A percentile compares a stretch with the other conserved stretches of the same genome.
Conservation (phyloP, 495 filamentous ascomycete species). For the Aspergillus egyptiacus region DNA sequence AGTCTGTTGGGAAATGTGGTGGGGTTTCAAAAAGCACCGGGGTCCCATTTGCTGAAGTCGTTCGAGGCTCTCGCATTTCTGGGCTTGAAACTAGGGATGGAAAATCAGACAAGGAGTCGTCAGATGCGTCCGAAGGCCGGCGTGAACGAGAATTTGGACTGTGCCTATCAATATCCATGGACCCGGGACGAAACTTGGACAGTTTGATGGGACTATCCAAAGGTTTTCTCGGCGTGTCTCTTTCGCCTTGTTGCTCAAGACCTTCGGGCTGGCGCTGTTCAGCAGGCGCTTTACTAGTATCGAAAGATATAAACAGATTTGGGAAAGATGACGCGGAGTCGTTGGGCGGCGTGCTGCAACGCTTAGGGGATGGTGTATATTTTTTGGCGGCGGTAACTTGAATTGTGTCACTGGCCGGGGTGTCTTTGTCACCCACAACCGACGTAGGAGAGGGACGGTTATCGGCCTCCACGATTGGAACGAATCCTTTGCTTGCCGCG, state of each 20-base stretch:
- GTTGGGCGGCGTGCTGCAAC: background rate
- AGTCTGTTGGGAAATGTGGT: constrained; percentile 19
- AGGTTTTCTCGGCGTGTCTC: constrained; percentile 20
- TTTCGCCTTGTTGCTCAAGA: background rate
- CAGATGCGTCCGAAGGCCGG: constrained; percentile 30
- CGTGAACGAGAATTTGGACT: constrained; percentile 20
- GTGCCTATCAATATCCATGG: constrained; percentile 23
- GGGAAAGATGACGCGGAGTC: background rate
- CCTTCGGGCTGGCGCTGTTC: background rate
- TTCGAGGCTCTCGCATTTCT: constrained; percentile 24
- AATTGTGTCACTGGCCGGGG: background rate
- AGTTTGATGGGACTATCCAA: constrained; percentile 41
- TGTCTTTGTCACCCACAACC: background rate
- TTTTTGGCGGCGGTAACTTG: background rate
- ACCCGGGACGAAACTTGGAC: constrained; percentile 25
- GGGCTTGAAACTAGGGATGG: constrained; percentile 35
- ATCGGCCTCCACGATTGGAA: no score
- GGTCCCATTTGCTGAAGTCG: constrained; percentile 28
- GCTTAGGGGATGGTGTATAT: background rate
- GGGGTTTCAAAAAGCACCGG: constrained; percentile 26
- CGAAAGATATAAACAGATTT: constrained; percentile 4
- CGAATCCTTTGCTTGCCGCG: no score
- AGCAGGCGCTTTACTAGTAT: background rate
- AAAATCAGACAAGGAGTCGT: constrained; percentile 33
- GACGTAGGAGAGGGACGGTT: no score